Evolutionary conservation across 805 yeast genomes (phyloP).

Genomic region (Yarrowia yakushimensis): DNA sequence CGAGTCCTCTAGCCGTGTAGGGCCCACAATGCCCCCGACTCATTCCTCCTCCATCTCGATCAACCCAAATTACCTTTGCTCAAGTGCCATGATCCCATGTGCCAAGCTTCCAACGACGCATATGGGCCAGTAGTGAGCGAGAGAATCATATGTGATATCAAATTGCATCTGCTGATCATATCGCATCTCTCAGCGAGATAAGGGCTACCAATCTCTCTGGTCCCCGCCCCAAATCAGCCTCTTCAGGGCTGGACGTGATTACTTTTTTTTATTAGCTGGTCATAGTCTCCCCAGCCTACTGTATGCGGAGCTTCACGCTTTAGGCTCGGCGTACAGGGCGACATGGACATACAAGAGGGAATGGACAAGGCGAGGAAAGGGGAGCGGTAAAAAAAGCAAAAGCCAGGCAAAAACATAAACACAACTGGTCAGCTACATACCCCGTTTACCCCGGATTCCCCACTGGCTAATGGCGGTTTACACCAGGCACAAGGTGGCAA

Average conservation of each 20-base stretch:
- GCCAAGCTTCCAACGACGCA: slow-evolving; percentile 2
- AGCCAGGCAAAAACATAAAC: not conserved
- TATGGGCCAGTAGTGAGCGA: no score
- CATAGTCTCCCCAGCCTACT: no score
- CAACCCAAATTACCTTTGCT: not conserved
- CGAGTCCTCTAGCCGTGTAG: no score
- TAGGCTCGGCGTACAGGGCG: not conserved
- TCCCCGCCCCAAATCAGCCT: no score
- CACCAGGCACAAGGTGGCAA: no score
- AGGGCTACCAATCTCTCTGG: no score
- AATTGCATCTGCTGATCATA: no score
- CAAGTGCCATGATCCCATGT: slow-evolving; percentile 1
- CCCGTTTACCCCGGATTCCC: slow-evolving; percentile 19
- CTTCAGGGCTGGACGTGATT: no score
- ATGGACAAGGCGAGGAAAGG: not conserved
- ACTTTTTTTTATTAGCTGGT: no score
- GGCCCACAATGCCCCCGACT: not conserved
- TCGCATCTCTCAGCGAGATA: no score
- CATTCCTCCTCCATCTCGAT: not conserved
- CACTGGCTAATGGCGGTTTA: not conserved
- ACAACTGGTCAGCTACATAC: not conserved
- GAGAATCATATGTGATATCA: no score
- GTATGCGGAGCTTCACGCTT: not conserved
- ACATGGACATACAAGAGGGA: not conserved
- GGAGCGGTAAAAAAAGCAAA: not conserved